Conservation (phyloP, 108 stramenopile genomes). For the Cyclotella choctawhatcheeana region DNA sequence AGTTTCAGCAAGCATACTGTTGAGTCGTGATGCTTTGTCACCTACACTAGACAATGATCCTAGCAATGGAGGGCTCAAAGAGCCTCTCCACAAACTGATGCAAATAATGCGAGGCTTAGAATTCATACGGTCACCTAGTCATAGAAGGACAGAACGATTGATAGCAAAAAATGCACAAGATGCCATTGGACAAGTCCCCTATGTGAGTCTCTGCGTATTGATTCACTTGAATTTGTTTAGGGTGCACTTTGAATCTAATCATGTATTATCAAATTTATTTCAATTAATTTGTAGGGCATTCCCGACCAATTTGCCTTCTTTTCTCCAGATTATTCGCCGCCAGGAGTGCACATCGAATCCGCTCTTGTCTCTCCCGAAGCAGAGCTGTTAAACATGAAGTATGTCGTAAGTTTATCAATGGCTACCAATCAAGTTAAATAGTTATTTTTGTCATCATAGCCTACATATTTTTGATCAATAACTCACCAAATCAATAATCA, state of each 20-base stretch:
- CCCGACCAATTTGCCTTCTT: conserved; percentile 49
- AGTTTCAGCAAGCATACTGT: conserved; percentile 41
- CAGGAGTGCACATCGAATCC: conserved; percentile 20
- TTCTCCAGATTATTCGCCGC: conserved; percentile 25
- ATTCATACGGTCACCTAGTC: conserved; percentile 24
- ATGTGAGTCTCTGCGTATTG: too few species aligned
- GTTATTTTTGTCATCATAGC: too few species aligned
- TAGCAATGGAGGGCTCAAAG: conserved; percentile 29
- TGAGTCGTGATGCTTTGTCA: conserved; percentile 39
- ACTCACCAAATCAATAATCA: too few species aligned
- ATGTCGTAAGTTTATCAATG: too few species aligned
- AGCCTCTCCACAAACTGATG: conserved; percentile 44
- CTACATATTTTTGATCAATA: too few species aligned
- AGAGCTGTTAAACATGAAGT: conserved; percentile 26
- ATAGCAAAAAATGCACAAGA: conserved; percentile 1
- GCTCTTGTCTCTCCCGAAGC: conserved; percentile 36
- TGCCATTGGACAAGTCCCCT: conserved; percentile 11
- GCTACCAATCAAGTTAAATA: too few species aligned
- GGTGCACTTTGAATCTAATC: too few species aligned
- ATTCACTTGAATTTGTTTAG: too few species aligned
- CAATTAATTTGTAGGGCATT: too few species aligned
- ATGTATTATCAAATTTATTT: too few species aligned
- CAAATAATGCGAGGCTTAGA: conserved; percentile 33
- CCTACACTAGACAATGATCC: conserved; percentile 37
- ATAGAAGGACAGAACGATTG: conserved; percentile 29